A percentile compares a stretch with the other conserved stretches of the same genome.
Conservation (phyloP, 1,139 yeast genomes). For the Pichia sp. region DNA sequence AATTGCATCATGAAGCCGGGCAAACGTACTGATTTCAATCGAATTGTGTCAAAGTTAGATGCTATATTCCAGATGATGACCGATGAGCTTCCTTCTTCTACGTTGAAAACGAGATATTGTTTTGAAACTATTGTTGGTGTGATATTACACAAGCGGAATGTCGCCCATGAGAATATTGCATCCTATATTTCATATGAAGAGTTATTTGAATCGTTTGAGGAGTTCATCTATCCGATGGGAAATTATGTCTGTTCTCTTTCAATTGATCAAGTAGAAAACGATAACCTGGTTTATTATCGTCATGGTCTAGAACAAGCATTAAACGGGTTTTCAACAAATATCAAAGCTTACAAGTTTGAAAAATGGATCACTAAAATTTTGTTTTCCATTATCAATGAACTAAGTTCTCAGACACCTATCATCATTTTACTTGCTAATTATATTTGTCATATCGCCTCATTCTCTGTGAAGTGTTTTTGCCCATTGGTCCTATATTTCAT, state of each 20-base stretch:
- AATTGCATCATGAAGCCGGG: slow-evolving; percentile 11
- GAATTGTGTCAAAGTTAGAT: slow-evolving; percentile 23
- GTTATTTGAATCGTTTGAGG: slow-evolving; percentile 20
- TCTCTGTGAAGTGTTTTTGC: slow-evolving; percentile 22
- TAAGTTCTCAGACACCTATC: slow-evolving; percentile 24
- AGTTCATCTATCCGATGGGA: slow-evolving; percentile 35
- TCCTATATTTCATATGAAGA: slow-evolving; percentile 27
- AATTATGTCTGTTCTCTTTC: slow-evolving; percentile 37
- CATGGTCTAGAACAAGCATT: slow-evolving; percentile 16
- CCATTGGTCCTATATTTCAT: slow-evolving; percentile 31
- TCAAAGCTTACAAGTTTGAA: slow-evolving; percentile 25
- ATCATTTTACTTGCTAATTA: slow-evolving; percentile 29
- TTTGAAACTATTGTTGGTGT: slow-evolving; percentile 43
- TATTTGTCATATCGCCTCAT: slow-evolving; percentile 23
- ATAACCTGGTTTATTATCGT: slow-evolving; percentile 15
- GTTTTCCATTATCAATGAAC: slow-evolving; percentile 38
- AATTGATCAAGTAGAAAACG: slow-evolving; percentile 29
- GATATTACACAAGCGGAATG: slow-evolving; percentile 31
- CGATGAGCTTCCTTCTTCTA: slow-evolving; percentile 9
- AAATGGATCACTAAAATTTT: slow-evolving; percentile 30
- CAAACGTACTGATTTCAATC: slow-evolving; percentile 19
- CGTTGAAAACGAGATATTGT: slow-evolving; percentile 30
- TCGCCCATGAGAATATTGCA: slow-evolving; percentile 7
- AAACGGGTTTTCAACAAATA: slow-evolving; percentile 21
- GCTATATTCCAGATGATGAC: slow-evolving; percentile 27